Percentiles rank a stretch among this genome's conserved stretches.
phyloP scores from a whole-genome alignment of 768 basidiomycete genomes.

The Pholiota conissans region DNA sequence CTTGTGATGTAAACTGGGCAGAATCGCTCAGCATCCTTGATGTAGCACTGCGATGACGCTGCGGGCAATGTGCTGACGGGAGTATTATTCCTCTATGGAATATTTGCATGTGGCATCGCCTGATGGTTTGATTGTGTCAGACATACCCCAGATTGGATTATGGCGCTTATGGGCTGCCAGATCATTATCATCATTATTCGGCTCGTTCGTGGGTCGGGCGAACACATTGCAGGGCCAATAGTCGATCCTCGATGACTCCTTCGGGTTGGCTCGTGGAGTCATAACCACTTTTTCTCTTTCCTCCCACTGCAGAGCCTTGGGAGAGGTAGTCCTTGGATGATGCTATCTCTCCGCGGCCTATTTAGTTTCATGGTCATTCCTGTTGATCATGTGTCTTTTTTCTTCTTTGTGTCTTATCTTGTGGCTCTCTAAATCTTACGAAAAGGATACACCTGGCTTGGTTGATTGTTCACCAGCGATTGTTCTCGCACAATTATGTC shows the following conservation, averaged over 20 bases:
- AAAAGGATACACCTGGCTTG: not conserved
- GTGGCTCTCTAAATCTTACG: not conserved
- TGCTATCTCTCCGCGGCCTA: not conserved
- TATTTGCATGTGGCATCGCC: slow-evolving; percentile 4
- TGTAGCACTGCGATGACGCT: not conserved
- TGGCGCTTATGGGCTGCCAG: not conserved
- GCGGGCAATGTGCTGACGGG: not conserved
- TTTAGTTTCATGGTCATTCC: not conserved
- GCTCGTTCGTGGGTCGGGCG: not conserved
- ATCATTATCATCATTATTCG: not conserved
- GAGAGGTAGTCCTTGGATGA: not conserved
- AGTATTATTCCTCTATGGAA: not conserved
- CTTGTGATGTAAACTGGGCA: not conserved
- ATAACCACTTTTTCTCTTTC: not conserved
- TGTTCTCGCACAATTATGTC: not conserved
- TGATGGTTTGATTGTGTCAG: slow-evolving; percentile 15
- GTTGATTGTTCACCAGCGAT: not conserved
- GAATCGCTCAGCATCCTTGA: too few relatives aligned
- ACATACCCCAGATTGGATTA: slow-evolving; percentile 2
- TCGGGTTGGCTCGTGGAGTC: not conserved
- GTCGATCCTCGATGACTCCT: not conserved
- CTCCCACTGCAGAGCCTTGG: not conserved
- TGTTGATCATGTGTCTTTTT: not conserved
- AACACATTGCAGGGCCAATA: not conserved
- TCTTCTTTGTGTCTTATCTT: not conserved